These are phyloP conservation scores for Ormosia semicastrata DNA, from an alignment of 306 rosid species.

Conservation along the genomic window DNA sequence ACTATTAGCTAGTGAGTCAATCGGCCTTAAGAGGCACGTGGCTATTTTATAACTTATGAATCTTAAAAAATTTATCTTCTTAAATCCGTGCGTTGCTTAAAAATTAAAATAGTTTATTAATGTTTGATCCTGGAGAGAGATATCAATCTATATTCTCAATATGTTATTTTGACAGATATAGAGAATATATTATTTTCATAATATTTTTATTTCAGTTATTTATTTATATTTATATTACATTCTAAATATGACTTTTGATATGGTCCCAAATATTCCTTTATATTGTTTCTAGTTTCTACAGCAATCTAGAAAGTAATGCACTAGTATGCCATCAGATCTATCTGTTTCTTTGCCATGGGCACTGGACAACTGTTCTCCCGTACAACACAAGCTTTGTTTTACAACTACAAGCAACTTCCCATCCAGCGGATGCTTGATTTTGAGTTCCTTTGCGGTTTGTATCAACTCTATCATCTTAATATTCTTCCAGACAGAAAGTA, in stretches of 20 bases:
- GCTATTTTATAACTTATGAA: neutral
- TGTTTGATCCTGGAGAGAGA: neutral
- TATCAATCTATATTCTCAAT: neutral
- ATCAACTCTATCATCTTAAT: neutral
- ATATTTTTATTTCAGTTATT: neutral
- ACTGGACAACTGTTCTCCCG: conserved; percentile 89
- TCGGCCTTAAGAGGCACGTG: neutral
- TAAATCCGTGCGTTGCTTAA: neutral
- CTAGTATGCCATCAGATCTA: conserved; percentile 39
- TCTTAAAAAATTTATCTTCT: neutral
- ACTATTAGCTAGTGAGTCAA: neutral
- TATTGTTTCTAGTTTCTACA: neutral
- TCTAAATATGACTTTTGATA: neutral
- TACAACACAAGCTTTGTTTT: conserved; percentile 78
- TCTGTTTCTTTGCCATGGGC: conserved; percentile 54
- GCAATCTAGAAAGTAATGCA: conserved; percentile 19
- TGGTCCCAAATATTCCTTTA: neutral
- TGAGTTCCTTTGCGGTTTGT: conserved; percentile 87
- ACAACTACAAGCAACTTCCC: conserved; percentile 89
- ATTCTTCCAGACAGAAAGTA: neutral
- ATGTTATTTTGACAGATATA: neutral
- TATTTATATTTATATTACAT: neutral
- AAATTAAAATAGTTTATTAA: neutral
- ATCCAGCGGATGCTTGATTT: conserved; percentile 96
- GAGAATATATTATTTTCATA: neutral